A percentile compares a stretch with the other conserved stretches of the same genome.
Evolutionary conservation across 1,284 basidiomycete species (phyloP).

Genomic region (Coniferiporia sulphurascens): DNA sequence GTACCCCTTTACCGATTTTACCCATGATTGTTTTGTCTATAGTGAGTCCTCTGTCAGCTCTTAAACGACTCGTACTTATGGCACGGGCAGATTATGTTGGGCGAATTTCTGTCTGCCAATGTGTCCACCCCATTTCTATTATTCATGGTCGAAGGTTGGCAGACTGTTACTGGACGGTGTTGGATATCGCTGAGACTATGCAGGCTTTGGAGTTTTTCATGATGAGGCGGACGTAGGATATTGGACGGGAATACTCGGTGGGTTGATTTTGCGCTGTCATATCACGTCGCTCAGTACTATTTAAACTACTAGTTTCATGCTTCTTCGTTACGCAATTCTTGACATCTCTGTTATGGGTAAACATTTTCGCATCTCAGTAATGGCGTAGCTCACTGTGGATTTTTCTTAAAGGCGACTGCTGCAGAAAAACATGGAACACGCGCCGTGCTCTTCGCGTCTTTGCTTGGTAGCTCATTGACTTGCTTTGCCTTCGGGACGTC

Average conservation of each 20-base stretch:
- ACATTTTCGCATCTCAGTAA: conserved; percentile 19
- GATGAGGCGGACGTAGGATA: conserved; percentile 78
- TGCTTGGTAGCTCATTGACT: conserved; percentile 79
- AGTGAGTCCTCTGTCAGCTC: conserved; percentile 41
- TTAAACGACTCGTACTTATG: conserved; percentile 13
- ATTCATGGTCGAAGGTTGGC: conserved; percentile 87
- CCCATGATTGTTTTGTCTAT: conserved; percentile 91
- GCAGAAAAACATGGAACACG: conserved; percentile 89
- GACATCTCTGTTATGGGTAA: conserved; percentile 86
- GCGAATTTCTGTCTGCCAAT: conserved; percentile 89
- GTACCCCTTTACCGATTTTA: conserved; percentile 80
- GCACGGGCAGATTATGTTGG: conserved; percentile 72
- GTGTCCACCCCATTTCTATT: conserved; percentile 85
- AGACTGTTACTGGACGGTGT: not conserved
- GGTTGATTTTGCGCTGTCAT: conserved; percentile 9
- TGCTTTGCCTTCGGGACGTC: conserved; percentile 85
- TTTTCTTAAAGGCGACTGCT: conserved; percentile 71
- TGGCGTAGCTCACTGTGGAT: conserved; percentile 12
- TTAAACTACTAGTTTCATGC: conserved; percentile 49
- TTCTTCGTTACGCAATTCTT: conserved; percentile 88
- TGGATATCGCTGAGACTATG: conserved; percentile 13
- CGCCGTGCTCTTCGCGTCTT: conserved; percentile 79
- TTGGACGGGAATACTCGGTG: conserved; percentile 80
- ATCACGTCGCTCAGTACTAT: not conserved
- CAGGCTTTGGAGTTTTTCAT: conserved; percentile 59